Percentiles rank a stretch among this genome's conserved stretches.
These are phyloP conservation scores for Orychophragmus violaceus DNA, from an alignment of 345 rosid species.

Conservation along the genomic window DNA sequence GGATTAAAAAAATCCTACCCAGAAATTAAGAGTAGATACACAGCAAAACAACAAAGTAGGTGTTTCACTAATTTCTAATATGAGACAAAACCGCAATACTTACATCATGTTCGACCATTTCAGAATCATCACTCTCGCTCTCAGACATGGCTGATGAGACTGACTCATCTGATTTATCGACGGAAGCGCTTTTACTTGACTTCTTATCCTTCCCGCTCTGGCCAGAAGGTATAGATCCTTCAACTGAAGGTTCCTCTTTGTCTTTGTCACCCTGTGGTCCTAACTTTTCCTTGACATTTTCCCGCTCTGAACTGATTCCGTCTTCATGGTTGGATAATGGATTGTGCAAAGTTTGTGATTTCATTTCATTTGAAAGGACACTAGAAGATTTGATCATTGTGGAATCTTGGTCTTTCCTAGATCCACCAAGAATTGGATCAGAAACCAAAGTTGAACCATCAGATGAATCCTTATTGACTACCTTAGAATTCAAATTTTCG, in stretches of 20 bases:
- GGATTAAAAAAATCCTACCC: not conserved
- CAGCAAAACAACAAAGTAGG: not conserved
- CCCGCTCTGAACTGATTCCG: constrained; percentile 7
- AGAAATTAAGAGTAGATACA: not conserved
- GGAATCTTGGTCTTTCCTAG: constrained; percentile 32
- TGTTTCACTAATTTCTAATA: not conserved
- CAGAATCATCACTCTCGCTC: constrained; percentile 72
- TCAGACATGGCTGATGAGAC: constrained; percentile 38
- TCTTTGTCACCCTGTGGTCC: constrained; percentile 31
- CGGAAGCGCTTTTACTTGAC: constrained; percentile 32
- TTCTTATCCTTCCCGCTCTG: constrained; percentile 37
- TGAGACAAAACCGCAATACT: constrained; percentile 35
- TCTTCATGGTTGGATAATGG: constrained; percentile 17
- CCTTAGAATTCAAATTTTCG: too few relatives aligned
- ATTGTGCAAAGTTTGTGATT: constrained; percentile 18
- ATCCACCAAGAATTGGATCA: constrained; percentile 38
- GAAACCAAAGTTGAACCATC: constrained; percentile 38
- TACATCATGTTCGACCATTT: constrained; percentile 83
- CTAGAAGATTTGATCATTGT: constrained; percentile 27
- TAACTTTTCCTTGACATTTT: constrained; percentile 27
- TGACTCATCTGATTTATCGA: constrained; percentile 36
- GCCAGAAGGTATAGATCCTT: constrained; percentile 29
- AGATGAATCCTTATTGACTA: constrained; percentile 32
- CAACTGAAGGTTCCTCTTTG: constrained; percentile 24
- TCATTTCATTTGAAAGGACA: constrained; percentile 16